Evolutionary conservation across 768 basidiomycete genomes (phyloP).

Genomic region (Jaapia argillacea): DNA sequence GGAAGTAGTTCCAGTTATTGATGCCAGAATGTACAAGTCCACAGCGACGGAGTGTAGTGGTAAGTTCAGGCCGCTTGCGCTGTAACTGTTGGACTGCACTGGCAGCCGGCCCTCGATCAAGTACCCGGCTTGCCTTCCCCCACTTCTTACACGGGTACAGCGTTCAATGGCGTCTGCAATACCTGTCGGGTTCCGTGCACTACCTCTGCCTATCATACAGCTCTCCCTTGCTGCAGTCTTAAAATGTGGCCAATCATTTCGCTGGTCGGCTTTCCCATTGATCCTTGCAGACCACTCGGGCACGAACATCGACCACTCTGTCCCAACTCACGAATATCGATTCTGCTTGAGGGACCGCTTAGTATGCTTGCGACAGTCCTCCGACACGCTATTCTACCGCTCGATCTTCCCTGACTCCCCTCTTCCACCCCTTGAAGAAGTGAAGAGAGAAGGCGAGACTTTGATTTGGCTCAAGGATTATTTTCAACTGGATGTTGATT

Average conservation of each 20-base stretch:
- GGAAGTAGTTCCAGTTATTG: no score
- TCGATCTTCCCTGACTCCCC: slow-evolving; percentile 46
- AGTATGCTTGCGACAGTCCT: slow-evolving; percentile 70
- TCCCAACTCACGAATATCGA: slow-evolving; percentile 56
- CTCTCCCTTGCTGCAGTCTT: slow-evolving; percentile 71
- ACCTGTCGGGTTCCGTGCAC: slow-evolving; percentile 37
- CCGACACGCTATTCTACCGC: slow-evolving; percentile 58
- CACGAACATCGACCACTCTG: slow-evolving; percentile 7
- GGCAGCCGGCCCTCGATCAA: no score
- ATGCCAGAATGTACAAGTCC: no score
- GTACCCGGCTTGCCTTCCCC: slow-evolving; percentile 2
- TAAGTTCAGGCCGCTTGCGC: no score
- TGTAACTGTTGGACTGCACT: no score
- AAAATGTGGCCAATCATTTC: slow-evolving; percentile 79
- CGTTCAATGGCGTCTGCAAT: slow-evolving; percentile 6
- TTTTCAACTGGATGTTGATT: slow-evolving; percentile 77
- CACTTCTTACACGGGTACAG: no score
- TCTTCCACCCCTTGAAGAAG: slow-evolving; percentile 21
- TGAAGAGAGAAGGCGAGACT: slow-evolving; percentile 50
- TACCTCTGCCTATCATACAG: slow-evolving; percentile 56
- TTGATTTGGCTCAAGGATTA: slow-evolving; percentile 74
- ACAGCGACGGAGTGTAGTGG: no score
- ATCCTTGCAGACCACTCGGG: slow-evolving; percentile 9
- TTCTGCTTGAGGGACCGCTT: slow-evolving; percentile 76
- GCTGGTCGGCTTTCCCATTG: slow-evolving; percentile 56